Evolutionary conservation across 2,329 filamentous ascomycete genomes (phyloP), one percentile per base, ranked within the genome.

Genomic region (Colletotrichum kahawae): DNA sequence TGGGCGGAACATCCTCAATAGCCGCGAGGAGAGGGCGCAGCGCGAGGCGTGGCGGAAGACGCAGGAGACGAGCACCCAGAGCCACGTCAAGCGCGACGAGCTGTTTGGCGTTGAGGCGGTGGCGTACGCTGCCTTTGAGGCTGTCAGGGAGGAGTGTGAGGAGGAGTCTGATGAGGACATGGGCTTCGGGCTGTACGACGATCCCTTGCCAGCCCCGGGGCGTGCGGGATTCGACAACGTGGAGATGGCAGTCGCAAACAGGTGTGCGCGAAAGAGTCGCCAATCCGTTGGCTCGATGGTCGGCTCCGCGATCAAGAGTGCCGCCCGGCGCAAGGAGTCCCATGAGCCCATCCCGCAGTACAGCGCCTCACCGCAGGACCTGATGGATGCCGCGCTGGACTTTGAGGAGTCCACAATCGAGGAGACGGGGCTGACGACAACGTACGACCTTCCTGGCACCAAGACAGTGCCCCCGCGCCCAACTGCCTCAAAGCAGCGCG

Each of bases 381-480:
- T 36, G 79, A 80, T 29, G 64, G 66, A 78, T 16, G 81, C 81
- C 2, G 81, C 82, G 56, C 81, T 88, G 8, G 83, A 81, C 16
- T 89, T 89, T 78, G 84, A 89, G 77, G 89, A 92, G 73, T 90
- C 90, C 0, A 82, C 86, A 7, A 87, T 91, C 76, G 90, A 91
- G 75, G 91, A 93, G 77, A 88, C 87, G 0, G 92, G 91, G 7
- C 83, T 93, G 68, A 92, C 90, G 0, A 88, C 89, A 0, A 91
- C 88, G 3, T 93, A 93, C 80, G 91, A 92, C 71, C 85, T 93
- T 0, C 90, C 90, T 0, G 89, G 89, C 0, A 79, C 85, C 36
- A 92, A 92, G 82, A 91, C 90, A 0, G 84, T 93, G 6, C 80
- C 84, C 0, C 90, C 91, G 2, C 88, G 86, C 18, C 83, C 85